phyloP scores from a whole-genome alignment of 2,329 filamentous ascomycete genomes.

The Aspergillus pseudoglaucus region DNA sequence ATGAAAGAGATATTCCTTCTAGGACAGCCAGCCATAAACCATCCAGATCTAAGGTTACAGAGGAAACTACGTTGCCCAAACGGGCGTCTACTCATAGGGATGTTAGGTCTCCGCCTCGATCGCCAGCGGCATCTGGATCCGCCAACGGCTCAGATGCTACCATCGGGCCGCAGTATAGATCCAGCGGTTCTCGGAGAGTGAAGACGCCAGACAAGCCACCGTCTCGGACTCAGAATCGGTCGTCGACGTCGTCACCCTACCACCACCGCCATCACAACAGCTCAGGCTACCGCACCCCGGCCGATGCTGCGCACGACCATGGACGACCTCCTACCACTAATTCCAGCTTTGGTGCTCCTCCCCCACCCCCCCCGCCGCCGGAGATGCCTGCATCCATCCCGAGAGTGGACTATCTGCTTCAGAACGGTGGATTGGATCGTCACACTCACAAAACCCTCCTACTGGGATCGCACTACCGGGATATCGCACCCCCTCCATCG shows the following conservation, averaged over 20 bases:
- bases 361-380: slow-evolving; percentile 71
- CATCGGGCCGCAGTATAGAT: slow-evolving; percentile 39
- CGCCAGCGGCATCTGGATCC: slow-evolving; percentile 32
- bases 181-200: slow-evolving; percentile 21
- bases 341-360: slow-evolving; percentile 38
- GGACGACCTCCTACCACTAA: slow-evolving; percentile 23
- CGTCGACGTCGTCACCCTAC: slow-evolving; percentile 20
- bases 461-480: slow-evolving; percentile 40
- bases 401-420: slow-evolving; percentile 83
- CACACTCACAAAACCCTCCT: slow-evolving; percentile 69
- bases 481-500: slow-evolving; percentile 51
- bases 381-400: slow-evolving; percentile 62
- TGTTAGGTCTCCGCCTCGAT: slow-evolving; percentile 28
- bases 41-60: slow-evolving; percentile 26
- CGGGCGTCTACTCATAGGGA: slow-evolving; percentile 22
- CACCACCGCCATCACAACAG: slow-evolving; percentile 4
- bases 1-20: slow-evolving; percentile 27
- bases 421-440: slow-evolving; percentile 73
- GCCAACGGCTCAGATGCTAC: slow-evolving; percentile 41
- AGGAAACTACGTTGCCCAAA: slow-evolving; percentile 28
- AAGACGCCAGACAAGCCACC: slow-evolving; percentile 27
- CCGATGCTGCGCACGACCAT: slow-evolving; percentile 32
- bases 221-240: slow-evolving; percentile 29
- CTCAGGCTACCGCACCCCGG: slow-evolving; percentile 21
- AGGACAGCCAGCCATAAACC: slow-evolving; percentile 31